phyloP scores from a whole-genome alignment of 2,329 filamentous ascomycete genomes.

The Aspergillus novofumigatus region DNA sequence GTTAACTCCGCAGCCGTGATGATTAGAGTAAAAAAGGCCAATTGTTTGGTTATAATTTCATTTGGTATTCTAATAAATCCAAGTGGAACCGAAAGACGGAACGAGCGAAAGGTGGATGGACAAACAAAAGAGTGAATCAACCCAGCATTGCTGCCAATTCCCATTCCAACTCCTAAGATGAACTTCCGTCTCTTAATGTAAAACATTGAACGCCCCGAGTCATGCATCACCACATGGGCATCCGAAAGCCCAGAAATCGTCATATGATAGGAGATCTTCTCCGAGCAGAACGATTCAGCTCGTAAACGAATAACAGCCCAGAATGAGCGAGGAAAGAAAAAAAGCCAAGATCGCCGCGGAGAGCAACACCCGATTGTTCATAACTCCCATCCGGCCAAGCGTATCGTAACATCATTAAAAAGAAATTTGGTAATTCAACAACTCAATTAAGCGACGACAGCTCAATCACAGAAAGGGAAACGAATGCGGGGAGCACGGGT shows the following conservation, averaged over 20 bases:
- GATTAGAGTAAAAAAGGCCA: background rate
- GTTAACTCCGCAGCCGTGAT: background rate
- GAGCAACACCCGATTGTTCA: background rate
- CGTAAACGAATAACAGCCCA: background rate
- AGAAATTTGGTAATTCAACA: background rate
- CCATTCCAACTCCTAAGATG: background rate
- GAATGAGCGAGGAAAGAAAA: background rate
- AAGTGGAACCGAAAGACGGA: background rate
- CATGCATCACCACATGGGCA: conserved; percentile 2
- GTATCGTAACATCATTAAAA: conserved; percentile 8
- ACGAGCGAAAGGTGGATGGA: background rate
- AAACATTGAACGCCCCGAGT: conserved; percentile 1
- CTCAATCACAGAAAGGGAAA: conserved; percentile 20
- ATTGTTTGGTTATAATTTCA: background rate
- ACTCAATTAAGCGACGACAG: background rate
- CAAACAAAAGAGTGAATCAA: background rate
- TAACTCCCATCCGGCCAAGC: background rate
- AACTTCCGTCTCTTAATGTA: background rate
- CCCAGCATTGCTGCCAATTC: background rate
- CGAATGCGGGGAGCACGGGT: conserved; percentile 37
- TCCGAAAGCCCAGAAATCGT: background rate
- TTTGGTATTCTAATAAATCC: background rate
- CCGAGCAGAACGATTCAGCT: background rate
- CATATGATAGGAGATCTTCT: background rate
- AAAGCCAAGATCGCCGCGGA: background rate